These are phyloP conservation scores for Oryza glaberrima DNA, from an alignment of 176 grass and related monocot species.

Conservation along the genomic window DNA sequence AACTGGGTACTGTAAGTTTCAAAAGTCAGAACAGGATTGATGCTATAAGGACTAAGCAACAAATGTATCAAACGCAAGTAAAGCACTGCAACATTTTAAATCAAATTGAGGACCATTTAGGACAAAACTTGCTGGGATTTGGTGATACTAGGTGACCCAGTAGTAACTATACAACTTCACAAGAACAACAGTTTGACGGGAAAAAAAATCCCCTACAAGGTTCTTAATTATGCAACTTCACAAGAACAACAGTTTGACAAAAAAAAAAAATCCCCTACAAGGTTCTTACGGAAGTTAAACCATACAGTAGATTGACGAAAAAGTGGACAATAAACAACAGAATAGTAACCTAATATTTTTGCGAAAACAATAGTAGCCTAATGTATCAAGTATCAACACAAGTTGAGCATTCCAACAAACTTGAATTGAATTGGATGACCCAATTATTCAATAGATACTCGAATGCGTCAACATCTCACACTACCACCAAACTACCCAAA, in stretches of 20 bases:
- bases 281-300: not conserved
- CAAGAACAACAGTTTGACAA: not conserved
- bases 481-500: not conserved
- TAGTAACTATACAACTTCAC: constrained; percentile 14
- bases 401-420: not conserved
- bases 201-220: not conserved
- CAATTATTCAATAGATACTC: not conserved
- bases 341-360: not conserved
- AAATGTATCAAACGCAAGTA: constrained; percentile 5
- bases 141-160: not conserved
- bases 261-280: not conserved
- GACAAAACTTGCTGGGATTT: not conserved
- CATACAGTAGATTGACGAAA: not conserved
- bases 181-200: not conserved
- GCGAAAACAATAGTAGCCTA: not conserved
- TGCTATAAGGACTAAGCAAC: not conserved
- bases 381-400: not conserved
- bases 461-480: not conserved
- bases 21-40: not conserved
- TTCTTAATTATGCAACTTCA: constrained; percentile 17
- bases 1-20: not conserved
- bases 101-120: not conserved
- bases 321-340: not conserved
- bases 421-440: not conserved
- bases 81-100: not conserved